A percentile compares a stretch with the other conserved stretches of the same genome.
These are phyloP conservation scores for Lolium rigidum DNA, from an alignment of 176 grass and related monocot genomes.

Conservation along the genomic window DNA sequence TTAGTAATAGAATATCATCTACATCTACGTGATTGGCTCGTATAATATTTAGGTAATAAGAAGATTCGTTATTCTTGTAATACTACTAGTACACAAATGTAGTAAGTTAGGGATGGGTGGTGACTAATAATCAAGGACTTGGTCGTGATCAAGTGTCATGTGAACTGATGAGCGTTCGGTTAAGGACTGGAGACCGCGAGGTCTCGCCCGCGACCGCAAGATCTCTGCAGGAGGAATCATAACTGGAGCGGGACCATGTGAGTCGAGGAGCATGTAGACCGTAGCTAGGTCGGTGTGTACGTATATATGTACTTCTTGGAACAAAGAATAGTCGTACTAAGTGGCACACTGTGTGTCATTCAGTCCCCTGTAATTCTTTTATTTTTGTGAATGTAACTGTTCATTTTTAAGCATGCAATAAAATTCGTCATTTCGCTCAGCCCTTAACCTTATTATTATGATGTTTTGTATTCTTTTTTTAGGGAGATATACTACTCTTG, in stretches of 20 bases:
- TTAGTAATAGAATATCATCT: background rate
- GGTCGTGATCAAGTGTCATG: slow-evolving; percentile 40
- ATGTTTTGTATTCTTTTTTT: no score
- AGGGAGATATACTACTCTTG: no score
- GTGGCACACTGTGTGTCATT: background rate
- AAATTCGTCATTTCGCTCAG: background rate
- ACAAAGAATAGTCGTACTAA: no score
- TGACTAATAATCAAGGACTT: slow-evolving; percentile 38
- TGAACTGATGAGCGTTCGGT: slow-evolving; percentile 45
- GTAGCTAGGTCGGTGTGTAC: background rate
- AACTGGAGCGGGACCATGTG: background rate
- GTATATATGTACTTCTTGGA: background rate
- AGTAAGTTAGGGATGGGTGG: background rate
- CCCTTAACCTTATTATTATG: no score
- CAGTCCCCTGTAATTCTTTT: background rate
- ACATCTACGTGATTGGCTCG: background rate
- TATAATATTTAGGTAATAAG: background rate
- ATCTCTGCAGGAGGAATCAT: background rate
- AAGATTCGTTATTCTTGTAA: slow-evolving; percentile 58
- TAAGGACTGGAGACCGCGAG: slow-evolving; percentile 31
- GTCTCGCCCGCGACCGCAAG: slow-evolving; percentile 4
- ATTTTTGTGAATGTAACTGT: background rate
- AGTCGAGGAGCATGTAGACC: background rate
- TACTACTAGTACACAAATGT: background rate
- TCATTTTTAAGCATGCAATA: background rate